Evolutionary conservation across 805 yeast species (phyloP), one percentile per base, ranked within the genome.

Genomic region (Yamadazyma laniorum): DNA sequence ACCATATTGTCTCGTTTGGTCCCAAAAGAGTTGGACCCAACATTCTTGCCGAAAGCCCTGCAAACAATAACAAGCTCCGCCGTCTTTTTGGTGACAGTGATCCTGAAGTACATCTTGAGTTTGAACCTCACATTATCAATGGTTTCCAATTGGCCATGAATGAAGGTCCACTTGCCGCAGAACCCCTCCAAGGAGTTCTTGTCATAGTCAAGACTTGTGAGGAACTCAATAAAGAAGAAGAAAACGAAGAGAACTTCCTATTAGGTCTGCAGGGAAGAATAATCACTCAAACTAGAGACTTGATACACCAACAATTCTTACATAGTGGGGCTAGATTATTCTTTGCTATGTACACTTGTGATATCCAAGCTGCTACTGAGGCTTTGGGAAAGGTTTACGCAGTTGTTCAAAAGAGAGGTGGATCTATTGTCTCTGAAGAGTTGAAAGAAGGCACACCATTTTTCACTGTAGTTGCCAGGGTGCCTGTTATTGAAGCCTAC

Each of bases 381-480:
- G 97, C 88, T 0, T 68, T 93, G 36, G 99, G 99, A 29, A 88
- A 86, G 56, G 98, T 93, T 0, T 93, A 93, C 56, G 93, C 89
- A 0, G 98, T 91, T 14, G 87, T 93, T 17, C 96, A 95, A 47
- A 79, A 79, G 52, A 74, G 96, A 52, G 82, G 85, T 27, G 99
- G 99, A 19, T 66, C 76, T 35, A 85, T 93, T 39, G 74, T 83
- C 2, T 77, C 89, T 3, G 99, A 93, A 61, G 99, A 93, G 57
- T 80, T 93, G 87, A 90, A 93, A 55, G 99, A 93, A 58, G 99
- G 99, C 7, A 93, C 99, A 0, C 96, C 98, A 15, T 89, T 91
- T 52, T 93, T 93, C 70, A 85, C 85, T 19, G 79, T 93, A 40
- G 79, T 74, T 14, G 95, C 98, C 0, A 67, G 79, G 37, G 70